phyloP scores from a whole-genome alignment of 768 basidiomycete species.

The Rhodocollybia butyracea region DNA sequence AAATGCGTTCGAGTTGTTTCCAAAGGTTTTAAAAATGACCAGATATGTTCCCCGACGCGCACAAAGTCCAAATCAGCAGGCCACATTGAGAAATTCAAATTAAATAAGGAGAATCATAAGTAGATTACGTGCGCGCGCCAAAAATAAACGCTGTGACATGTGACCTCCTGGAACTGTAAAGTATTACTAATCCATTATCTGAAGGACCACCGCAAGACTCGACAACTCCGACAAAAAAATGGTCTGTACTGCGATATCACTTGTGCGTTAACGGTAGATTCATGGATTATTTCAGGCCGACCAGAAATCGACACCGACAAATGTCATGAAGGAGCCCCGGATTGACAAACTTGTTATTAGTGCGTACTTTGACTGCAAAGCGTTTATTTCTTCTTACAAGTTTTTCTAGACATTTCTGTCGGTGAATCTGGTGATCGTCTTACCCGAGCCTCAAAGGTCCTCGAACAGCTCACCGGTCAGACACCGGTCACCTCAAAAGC shows the following conservation, averaged over 20 bases:
- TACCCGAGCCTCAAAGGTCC: conserved; percentile 97
- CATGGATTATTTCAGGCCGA: conserved; percentile 57
- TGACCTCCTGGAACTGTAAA: too few relatives aligned
- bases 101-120: too few relatives aligned
- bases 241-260: conserved; percentile 15
- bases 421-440: conserved; percentile 99
- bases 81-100: too few relatives aligned
- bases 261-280: conserved; percentile 3
- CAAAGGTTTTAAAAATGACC: too few relatives aligned
- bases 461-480: conserved; percentile 99
- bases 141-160: too few relatives aligned
- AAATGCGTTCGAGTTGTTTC: too few relatives aligned
- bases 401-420: conserved; percentile 90
- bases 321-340: conserved; percentile 94
- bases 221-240: conserved; percentile 37
- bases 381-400: conserved; percentile 1
- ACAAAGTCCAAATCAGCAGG: too few relatives aligned
- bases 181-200: too few relatives aligned
- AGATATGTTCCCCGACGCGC: too few relatives aligned
- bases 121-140: too few relatives aligned
- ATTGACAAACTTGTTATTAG: conserved; percentile 99
- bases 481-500: conserved; percentile 99
- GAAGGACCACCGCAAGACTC: conserved; percentile 4
- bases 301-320: conserved; percentile 82
- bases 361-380: conserved; percentile 44